A percentile compares a stretch with the other conserved stretches of the same genome.
Conservation (phyloP, 1,284 basidiomycete species). For the Chondrostereum purpureum region DNA sequence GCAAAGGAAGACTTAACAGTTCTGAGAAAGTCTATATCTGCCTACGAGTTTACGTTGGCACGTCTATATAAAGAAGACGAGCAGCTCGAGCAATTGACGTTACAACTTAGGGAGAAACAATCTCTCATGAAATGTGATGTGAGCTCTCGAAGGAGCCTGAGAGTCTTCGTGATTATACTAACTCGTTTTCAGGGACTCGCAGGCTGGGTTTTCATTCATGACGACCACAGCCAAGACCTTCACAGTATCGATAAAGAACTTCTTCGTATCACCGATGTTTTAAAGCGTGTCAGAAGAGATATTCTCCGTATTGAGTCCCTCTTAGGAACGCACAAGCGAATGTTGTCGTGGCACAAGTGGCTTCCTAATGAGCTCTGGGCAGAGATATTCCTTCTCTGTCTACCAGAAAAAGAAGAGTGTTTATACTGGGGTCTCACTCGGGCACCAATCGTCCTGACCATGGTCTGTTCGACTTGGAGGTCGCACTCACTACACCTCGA, state of each 20-base stretch:
- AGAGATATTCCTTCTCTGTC: constrained; percentile 1
- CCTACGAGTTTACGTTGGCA: not conserved
- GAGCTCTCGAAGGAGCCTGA: no score
- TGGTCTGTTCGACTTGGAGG: constrained; percentile 6
- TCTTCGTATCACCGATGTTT: not conserved
- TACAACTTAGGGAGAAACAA: no score
- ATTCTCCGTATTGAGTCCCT: not conserved
- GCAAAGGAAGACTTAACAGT: not conserved
- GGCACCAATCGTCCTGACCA: not conserved
- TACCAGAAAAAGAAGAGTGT: not conserved
- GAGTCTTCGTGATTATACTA: no score
- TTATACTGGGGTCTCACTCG: not conserved
- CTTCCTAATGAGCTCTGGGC: constrained; percentile 3
- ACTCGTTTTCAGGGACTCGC: not conserved
- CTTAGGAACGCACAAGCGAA: not conserved
- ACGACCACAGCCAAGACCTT: not conserved
- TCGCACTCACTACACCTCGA: constrained; percentile 1
- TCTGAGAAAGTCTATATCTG: no score
- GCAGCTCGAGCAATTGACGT: no score
- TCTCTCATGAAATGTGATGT: no score
- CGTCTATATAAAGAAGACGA: not conserved
- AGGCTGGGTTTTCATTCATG: not conserved
- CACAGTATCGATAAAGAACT: constrained; percentile 1
- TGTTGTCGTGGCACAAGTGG: not conserved
- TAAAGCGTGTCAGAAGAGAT: not conserved